Base-by-base conservation (phyloP, 192 early-diverging fungal genomes). In the Coemansia sp. region DNA sequence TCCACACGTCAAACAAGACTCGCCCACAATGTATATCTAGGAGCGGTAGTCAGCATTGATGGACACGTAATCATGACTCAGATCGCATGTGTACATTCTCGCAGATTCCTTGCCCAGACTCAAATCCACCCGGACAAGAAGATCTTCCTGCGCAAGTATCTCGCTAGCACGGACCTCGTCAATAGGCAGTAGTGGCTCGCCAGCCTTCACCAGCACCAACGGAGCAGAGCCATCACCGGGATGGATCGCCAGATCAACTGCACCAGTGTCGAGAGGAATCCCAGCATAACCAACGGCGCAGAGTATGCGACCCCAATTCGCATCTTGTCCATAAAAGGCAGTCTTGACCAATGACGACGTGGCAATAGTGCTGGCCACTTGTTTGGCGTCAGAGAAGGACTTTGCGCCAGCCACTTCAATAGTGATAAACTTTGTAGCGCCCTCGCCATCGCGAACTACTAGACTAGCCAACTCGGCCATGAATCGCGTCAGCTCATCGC, bases 371-470 rank as follows among this genome's bases (percentile, higher is more conserved):
- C 85, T 86, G 1, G 93, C 92, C 6, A 95, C 87, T 32, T 82
- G 82, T 73, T 93, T 93, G 22, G 92, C 94, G 3, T 89, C 91
- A 9, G 74, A 79, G 68, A 92, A 94, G 0, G 86, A 73, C 18
- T 65, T 61, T 6, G 91, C 94, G 23, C 88, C 88, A 78, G 86
- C 84, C 22, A 98, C 90, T 30, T 88, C 83, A 19, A 98, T 83
- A 5, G 94, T 94, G 41, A 98, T 86, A 72, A 98, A 98, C 80
- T 96, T 98, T 54, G 96, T 98, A 1, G 96, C 96, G 0, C 96
- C 96, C 77, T 98, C 96, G 34, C 96, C 96, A 82, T 98, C 96
- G 54, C 93, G 77, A 10, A 98, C 96, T 14, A 98, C 89, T 14
- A 96, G 83, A 56, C 92, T 84, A 7, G 96, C 92, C 44, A 98